Evolutionary conservation across 495 filamentous ascomycete genomes (phyloP), one percentile per base, ranked within the genome.

Genomic region (Penicillium cinerascens): DNA sequence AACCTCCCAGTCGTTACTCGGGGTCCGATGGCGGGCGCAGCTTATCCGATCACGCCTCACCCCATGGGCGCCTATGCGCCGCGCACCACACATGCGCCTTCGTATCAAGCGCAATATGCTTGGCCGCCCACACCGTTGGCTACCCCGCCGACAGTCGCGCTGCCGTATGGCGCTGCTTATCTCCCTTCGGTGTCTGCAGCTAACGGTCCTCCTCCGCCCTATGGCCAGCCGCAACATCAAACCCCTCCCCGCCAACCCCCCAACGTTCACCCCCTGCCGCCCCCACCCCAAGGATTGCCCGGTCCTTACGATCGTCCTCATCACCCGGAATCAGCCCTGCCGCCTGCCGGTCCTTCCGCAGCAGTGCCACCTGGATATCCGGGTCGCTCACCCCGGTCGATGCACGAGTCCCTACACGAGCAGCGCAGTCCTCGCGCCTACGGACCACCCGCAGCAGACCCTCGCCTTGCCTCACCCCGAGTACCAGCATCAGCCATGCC

Each of bases 81-180:
- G 29, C 72, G 77, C 33, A 66, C 78, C 55, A 69, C 78, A 33
- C 61, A 74, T 47, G 67, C 78, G 15, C 73, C 74, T 20, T 65
- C 71, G 49, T 79, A 80, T 51, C 52, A 67, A 9, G 65, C 72
- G 25, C 74, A 77, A 25, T 85, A 84, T 52, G 71, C 64, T 21
- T 89, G 86, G 85, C 81, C 86, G 6, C 83, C 82, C n/a, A 86
- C 82, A 6, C 82, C 85, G 6, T 47, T 77, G 42, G 68, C 66
- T 8, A 78, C 75, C 20, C 76, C 74, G 11, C 70, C 74, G 0
- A 67, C 63, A 4, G 64, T 68, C n/a, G 44, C 71, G 3, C 59
- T 71, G 16, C 71, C 70, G 35, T 74, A 75, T 49, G 59, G 64
- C 21, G 51, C 67, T 23, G 47, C 66, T 16, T 73, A 71, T 57